phyloP scores from a whole-genome alignment of 345 rosid species.

The Mallotus nudiflorus region DNA sequence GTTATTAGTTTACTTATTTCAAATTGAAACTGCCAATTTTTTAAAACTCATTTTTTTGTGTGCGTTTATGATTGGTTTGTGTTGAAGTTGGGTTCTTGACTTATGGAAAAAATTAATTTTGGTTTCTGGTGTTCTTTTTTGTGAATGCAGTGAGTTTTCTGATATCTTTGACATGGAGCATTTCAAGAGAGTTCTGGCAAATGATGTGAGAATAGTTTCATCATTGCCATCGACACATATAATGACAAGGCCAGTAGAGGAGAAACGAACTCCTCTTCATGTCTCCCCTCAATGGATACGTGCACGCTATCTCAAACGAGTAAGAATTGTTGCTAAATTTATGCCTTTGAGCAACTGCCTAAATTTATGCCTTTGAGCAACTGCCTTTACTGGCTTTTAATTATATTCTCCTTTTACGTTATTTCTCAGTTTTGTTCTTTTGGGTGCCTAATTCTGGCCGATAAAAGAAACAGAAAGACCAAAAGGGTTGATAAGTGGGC shows the following conservation, averaged over 20 bases:
- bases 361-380: too few species aligned
- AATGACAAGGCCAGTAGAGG: conserved; percentile 85
- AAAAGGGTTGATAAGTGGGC: not conserved
- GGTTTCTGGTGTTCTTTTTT: conserved; percentile 11
- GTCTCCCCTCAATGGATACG: conserved; percentile 94
- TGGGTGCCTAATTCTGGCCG: not conserved
- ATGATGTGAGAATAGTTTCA: conserved; percentile 85
- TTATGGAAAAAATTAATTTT: not conserved
- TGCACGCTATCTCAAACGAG: conserved; percentile 78
- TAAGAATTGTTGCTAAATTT: conserved; percentile 27
- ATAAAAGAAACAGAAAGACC: not conserved
- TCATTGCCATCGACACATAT: conserved; percentile 76
- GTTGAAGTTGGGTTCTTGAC: not conserved
- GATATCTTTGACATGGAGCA: conserved; percentile 92
- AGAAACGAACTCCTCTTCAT: conserved; percentile 68
- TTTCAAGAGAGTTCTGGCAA: conserved; percentile 72
- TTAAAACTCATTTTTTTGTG: too few species aligned
- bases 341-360: not conserved
- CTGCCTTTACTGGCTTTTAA: not conserved
- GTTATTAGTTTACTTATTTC: not conserved
- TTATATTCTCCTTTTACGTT: not conserved
- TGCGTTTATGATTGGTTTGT: not conserved
- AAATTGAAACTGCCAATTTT: too few species aligned
- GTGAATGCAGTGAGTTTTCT: conserved; percentile 78
- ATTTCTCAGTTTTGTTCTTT: conserved; percentile 1